Conservation (phyloP, 352 stramenopile genomes). For the Albugo laibachii region DNA sequence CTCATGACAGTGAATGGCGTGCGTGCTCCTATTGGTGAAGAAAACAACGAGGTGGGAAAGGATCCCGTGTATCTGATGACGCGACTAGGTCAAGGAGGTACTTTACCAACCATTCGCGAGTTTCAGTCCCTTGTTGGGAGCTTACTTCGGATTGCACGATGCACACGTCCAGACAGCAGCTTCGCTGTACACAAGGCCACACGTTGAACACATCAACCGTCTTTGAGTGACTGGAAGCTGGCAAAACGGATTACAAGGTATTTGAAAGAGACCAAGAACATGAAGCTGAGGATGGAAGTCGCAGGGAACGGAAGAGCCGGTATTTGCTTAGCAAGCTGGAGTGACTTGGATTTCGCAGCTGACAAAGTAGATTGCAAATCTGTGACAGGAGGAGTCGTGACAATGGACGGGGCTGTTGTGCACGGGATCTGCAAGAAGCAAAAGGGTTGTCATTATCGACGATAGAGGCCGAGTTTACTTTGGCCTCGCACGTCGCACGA, state of each 20-base stretch:
- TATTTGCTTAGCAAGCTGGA: constrained; percentile 2
- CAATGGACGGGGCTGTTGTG: constrained; percentile 4
- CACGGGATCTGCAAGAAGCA: constrained; percentile 8
- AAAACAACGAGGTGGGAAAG: no score
- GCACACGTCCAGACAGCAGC: background rate
- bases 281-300: constrained; percentile 4
- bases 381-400: constrained; percentile 4
- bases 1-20: no score
- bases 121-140: background rate
- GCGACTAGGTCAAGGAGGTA: no score
- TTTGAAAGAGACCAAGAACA: constrained; percentile 5
- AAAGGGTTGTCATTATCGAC: constrained; percentile 3
- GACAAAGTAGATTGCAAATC: constrained; percentile 10
- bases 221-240: constrained; percentile 1
- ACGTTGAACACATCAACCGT: constrained; percentile 3
- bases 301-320: background rate
- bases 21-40: no score
- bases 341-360: constrained; percentile 8
- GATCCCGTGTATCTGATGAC: no score
- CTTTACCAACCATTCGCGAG: background rate
- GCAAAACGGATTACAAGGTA: constrained; percentile 11
- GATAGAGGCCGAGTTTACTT: constrained; percentile 9
- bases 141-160: background rate
- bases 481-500: background rate
- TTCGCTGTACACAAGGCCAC: background rate